Evolutionary conservation across 192 early-diverging fungal species (phyloP).

Genomic region (Entomortierella lignicola): DNA sequence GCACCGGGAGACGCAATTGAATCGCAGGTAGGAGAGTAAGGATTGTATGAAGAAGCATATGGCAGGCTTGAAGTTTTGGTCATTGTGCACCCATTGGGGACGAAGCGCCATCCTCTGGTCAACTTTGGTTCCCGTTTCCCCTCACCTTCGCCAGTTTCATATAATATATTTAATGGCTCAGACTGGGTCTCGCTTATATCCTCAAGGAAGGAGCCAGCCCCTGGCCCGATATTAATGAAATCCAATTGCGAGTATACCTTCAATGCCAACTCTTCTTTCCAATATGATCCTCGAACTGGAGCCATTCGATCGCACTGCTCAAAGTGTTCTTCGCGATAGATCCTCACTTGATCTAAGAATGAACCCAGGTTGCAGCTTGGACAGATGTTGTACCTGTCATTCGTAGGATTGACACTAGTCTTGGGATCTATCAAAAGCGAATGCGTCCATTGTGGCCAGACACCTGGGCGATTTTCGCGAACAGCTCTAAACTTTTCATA

Average conservation of each 20-base stretch:
- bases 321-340: constrained; percentile 17
- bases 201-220: constrained; percentile 9
- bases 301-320: constrained; percentile 44
- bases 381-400: constrained; percentile 15
- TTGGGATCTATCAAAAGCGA: constrained; percentile 12
- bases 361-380: constrained; percentile 12
- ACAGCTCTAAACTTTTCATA: constrained; percentile 32
- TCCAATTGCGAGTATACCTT: constrained; percentile 25
- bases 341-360: constrained; percentile 20
- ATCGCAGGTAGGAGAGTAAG: constrained; percentile 22
- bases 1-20: constrained; percentile 25
- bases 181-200: background rate
- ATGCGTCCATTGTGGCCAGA: constrained; percentile 47
- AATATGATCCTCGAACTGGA: constrained; percentile 31
- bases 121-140: background rate
- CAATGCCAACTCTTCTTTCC: constrained; percentile 26
- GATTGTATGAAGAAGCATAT: constrained; percentile 20
- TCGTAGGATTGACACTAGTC: background rate
- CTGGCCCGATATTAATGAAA: constrained; percentile 17
- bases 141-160: background rate
- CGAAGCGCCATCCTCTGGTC: constrained; percentile 46
- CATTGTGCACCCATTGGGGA: constrained; percentile 43
- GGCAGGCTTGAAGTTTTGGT: constrained; percentile 14
- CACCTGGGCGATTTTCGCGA: constrained; percentile 24
- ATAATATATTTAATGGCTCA: background rate